A percentile compares a stretch with the other conserved stretches of the same genome.
Evolutionary conservation across 441 rosid genomes (phyloP).

Genomic region (Bocquillonia castaneifolia): DNA sequence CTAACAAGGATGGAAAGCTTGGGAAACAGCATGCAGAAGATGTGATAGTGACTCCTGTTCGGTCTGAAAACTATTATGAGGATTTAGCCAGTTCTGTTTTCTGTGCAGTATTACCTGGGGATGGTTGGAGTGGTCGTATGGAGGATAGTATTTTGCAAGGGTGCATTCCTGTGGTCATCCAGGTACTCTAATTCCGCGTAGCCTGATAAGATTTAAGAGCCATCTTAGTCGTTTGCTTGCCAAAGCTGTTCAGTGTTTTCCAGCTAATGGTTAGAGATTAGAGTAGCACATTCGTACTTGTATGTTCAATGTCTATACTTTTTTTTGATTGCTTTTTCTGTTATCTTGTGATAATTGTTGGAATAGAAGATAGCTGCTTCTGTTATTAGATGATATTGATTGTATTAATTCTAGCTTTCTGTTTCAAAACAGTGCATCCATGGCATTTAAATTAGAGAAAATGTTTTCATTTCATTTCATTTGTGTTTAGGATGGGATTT

Average conservation of each 20-base stretch:
- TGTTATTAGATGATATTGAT: neutral
- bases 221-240: neutral
- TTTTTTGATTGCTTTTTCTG: neutral
- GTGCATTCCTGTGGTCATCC: conserved; percentile 91
- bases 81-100: conserved; percentile 77
- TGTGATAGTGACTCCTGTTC: conserved; percentile 65
- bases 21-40: conserved; percentile 80
- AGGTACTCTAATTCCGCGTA: conserved; percentile 43
- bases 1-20: conserved; percentile 81
- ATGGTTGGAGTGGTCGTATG: conserved; percentile 99
- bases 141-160: conserved; percentile 97
- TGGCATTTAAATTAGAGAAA: neutral
- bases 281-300: too few species aligned
- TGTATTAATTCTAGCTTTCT: neutral
- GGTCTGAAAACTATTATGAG: conserved; percentile 56
- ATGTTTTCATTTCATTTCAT: conserved; percentile 1
- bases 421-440: neutral
- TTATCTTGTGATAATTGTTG: neutral
- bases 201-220: neutral
- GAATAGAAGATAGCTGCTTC: neutral
- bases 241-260: neutral
- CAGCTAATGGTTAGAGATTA: neutral
- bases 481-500: conserved; percentile 79
- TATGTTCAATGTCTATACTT: too few species aligned
- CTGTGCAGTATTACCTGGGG: conserved; percentile 95